phyloP scores from a whole-genome alignment of 2,329 filamentous ascomycete species.

The Diaporthe nobilis region DNA sequence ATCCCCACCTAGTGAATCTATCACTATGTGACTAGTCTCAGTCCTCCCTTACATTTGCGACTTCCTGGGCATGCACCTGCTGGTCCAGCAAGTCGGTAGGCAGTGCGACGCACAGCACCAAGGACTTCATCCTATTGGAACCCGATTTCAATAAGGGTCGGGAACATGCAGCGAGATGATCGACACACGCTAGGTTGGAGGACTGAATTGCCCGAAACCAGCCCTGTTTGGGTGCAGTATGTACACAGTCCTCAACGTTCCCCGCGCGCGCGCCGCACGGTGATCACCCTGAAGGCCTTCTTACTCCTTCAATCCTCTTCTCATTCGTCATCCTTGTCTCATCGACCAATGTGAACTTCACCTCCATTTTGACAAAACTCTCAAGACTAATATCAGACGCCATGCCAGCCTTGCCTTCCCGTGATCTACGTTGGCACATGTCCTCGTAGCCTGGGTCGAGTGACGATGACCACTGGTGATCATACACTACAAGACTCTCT shows the following conservation, averaged over 20 bases:
- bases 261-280: not conserved
- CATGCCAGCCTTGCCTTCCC: conserved; percentile 7
- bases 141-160: not conserved
- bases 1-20: no score
- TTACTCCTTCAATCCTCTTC: no score
- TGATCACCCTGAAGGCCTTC: not conserved
- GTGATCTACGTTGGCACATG: conserved; percentile 28
- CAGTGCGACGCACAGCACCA: not conserved
- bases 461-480: conserved; percentile 1
- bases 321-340: not conserved
- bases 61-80: not conserved
- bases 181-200: not conserved
- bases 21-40: not conserved
- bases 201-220: conserved; percentile 9
- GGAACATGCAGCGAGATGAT: not conserved
- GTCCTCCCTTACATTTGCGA: not conserved
- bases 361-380: not conserved
- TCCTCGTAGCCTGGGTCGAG: not conserved
- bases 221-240: not conserved
- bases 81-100: not conserved
- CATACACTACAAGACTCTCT: not conserved
- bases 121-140: not conserved
- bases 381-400: conserved; percentile 19
- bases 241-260: not conserved
- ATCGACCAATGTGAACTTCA: not conserved